These are phyloP conservation scores for Tarenaya hassleriana DNA, from an alignment of 345 rosid genomes.

Conservation along the genomic window DNA sequence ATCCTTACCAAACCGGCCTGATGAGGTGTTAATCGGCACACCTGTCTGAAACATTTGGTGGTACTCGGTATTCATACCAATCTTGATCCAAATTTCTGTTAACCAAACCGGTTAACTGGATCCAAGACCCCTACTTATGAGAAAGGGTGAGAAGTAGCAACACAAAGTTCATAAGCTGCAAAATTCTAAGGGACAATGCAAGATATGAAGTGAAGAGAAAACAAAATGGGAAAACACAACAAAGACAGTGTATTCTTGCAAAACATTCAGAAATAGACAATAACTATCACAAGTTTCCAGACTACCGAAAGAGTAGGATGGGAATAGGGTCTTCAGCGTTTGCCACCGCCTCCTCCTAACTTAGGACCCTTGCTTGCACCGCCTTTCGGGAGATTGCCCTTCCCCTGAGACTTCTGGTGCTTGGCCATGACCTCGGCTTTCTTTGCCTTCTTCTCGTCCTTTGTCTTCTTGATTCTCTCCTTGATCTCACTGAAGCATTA, in stretches of 20 bases:
- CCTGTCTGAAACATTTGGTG: no score
- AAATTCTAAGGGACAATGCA: not conserved
- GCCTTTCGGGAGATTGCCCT: conserved; percentile 42
- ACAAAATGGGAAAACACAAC: conserved; percentile 8
- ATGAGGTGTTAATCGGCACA: no score
- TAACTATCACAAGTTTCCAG: not conserved
- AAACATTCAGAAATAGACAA: conserved; percentile 10
- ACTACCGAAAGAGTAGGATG: not conserved
- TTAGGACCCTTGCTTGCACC: conserved; percentile 51
- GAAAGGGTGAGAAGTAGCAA: no score
- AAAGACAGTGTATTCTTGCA: not conserved
- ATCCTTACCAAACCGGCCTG: no score
- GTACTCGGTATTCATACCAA: no score
- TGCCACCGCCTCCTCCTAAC: conserved; percentile 81
- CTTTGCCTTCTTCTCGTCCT: conserved; percentile 84
- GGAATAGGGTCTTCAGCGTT: conserved; percentile 37
- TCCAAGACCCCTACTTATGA: no score
- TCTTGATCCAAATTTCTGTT: no score
- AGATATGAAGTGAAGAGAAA: not conserved
- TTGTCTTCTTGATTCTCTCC: conserved; percentile 77
- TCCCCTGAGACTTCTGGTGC: conserved; percentile 47
- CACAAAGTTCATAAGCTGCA: not conserved
- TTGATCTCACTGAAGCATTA: conserved; percentile 54
- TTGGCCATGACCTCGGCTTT: conserved; percentile 56
- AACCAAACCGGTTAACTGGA: no score